These are phyloP conservation scores for Zygosaccharomyces pseudorouxii DNA, from an alignment of 805 yeast genomes.

Conservation along the genomic window DNA sequence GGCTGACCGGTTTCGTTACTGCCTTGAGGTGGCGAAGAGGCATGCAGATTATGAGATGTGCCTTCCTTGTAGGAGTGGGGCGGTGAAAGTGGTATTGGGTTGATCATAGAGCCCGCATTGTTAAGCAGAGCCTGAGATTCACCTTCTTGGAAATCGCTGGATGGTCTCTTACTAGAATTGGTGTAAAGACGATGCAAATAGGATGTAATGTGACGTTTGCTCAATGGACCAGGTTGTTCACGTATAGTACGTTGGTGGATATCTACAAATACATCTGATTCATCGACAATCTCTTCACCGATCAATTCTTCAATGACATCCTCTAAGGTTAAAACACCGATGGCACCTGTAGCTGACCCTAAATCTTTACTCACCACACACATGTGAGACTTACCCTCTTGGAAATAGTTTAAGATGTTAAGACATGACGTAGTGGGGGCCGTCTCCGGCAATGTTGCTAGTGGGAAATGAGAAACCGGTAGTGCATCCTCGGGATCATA, in stretches of 20 bases:
- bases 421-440: conserved; percentile 86
- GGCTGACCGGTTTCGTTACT: conserved; percentile 1
- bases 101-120: background rate
- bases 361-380: conserved; percentile 84
- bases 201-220: conserved; percentile 63
- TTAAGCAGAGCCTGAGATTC: conserved; percentile 4
- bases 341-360: conserved; percentile 76
- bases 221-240: conserved; percentile 67
- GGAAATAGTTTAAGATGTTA: conserved; percentile 91
- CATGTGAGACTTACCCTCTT: conserved; percentile 97
- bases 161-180: conserved; percentile 31
- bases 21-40: conserved; percentile 1
- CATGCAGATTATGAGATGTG: background rate
- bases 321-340: conserved; percentile 89
- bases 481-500: conserved; percentile 95
- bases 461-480: conserved; percentile 88
- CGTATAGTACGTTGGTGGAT: conserved; percentile 83
- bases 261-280: conserved; percentile 89
- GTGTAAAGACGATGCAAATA: conserved; percentile 61
- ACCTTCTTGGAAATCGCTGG: conserved; percentile 1
- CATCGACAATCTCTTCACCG: conserved; percentile 97
- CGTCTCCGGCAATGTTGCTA: conserved; percentile 95
- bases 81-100: conserved; percentile 3
- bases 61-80: conserved; percentile 2
- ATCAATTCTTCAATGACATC: conserved; percentile 97